Evolutionary conservation across 495 filamentous ascomycete genomes (phyloP), one percentile per base, ranked within the genome.

Genomic region (Apodospora peruviana): DNA sequence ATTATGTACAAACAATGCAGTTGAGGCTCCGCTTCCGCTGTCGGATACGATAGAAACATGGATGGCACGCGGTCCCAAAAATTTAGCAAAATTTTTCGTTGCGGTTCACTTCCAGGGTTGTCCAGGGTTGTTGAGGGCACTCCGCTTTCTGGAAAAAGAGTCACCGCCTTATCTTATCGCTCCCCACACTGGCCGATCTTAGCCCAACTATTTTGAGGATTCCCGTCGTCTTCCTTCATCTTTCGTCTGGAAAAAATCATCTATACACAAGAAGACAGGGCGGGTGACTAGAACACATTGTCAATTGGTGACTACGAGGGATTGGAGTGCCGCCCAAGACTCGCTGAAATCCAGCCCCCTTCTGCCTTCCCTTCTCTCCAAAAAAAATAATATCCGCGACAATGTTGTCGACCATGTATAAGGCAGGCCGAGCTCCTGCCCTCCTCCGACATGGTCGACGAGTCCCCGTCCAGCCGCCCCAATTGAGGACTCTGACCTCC

Each of bases 381-480:
- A 40, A 51, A 53, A 16, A 43, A 24, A 18, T 8, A 40, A 20
- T 18, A 8, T 41, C 38, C 25, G 22, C 45, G 32, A 62, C 39
- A 16, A 67, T 70, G 67, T 51, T 66, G 57, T 65, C 66, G 59
- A 60, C 64, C 52, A 56, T 70, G 56, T 59, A 52, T 50, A 67
- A 75, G 58, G 73, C 71, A 44, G 71, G 72, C 49, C 69, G 73
- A 53, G 70, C 71, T 47, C 72, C 72, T 55, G 66, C 68, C 36
- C 51, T 77, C 43, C 68, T 77, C 57, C 69, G 72, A 50, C 69
- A 74, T 61, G 67, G 67, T 53, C 70, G 69, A 57, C 72, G 71
- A 40, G 51, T 77, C 39, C 70, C 73, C 5, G 52, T 69, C 35
- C 22, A 56, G 19, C 14, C 47, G 16, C 48, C 63, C 16, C 62